Evolutionary conservation across 352 stramenopile genomes (phyloP), one percentile per base, ranked within the genome.

Genomic region (Phytophthora syringae): DNA sequence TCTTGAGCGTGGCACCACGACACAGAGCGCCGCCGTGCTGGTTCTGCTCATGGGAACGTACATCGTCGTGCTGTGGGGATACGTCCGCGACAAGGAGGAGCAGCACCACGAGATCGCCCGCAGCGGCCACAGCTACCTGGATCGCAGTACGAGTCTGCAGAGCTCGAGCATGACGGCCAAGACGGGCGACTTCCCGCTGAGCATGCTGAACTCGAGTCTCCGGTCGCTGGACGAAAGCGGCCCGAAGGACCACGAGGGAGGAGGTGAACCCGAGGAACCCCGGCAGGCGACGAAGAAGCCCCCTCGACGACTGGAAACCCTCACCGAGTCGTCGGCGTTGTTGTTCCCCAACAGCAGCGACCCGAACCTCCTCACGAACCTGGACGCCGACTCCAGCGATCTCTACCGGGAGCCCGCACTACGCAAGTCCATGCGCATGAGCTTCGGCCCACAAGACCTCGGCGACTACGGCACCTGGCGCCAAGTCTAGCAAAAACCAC

Each of bases 61-160:
- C 60, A 87, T 95, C 22, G 62, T 95, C 5, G 80, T 78, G 25
- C 62, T 95, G 13, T 94, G 82, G 82, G 84, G 79, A 55, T 95
- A 94, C 67, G 85, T 95, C 20, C 80, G 79, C n/a, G 87, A 95
- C 76, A 95, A 94, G 72, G 85, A 93, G 58, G 80, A 79, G 40
- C 79, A 86, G 47, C 81, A 84, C 51, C 67, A 77, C 25, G 58
- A 77, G 59, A 80, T 83, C 53, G 64, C 63, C 53, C 70, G 59
- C 47, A 76, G 69, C 22, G 71, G 64, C 40, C 77, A 82, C 76
- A 82, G 74, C 49, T 77, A 53, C 44, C 56, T 71, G 15, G 68
- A 84, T 32, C 65, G 72, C 25, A 70, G 67, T 27, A 24, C 59
- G 5, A 64, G 55, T 43, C 20, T 64, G 1, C 60, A 69, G 51